Base-by-base conservation (phyloP, 2,329 filamentous ascomycete species). In the Xylaria sp. region DNA sequence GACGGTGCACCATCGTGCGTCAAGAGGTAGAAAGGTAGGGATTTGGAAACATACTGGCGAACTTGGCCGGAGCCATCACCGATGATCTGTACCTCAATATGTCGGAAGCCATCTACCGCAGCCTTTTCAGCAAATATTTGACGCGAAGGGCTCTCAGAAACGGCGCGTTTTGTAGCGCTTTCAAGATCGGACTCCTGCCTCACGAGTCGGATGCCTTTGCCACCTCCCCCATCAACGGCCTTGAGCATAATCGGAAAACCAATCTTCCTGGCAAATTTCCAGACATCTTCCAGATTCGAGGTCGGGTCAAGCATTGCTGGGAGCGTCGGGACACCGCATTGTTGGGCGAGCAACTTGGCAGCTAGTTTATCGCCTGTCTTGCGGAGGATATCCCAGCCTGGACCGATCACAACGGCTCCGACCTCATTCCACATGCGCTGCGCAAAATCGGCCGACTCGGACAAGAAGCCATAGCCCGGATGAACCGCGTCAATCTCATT, bases 401-500 rank as follows among this genome's bases (percentile, higher is more conserved):
- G 89, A 0, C 90, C 90, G 2, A 87, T 84, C 75, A 89, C 91
- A 0, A 80, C 80, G 63, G 90, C 81, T 0, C 87, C 88, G 0
- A 86, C 86, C 18, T 84, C 80, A 6, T 80, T 60, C 69, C 69
- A 69, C 85, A 25, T 82, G 77, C 56, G 70, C 12, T 81, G 77
- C 0, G 89, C 88, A 73, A 92, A 92, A 12, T 86, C 83, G 7
- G 85, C 83, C 73, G 90, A 90, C 65, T 91, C 89, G 6, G 85
- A 87, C 2, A 91, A 78, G 70, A 90, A 91, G 1, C 89, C 89
- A 79, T 91, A 91, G 2, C 89, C 89, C 0, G 89, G 88, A 57
- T 90, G 87, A 18, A 92, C 84, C 3, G 87, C 87, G 25, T 71
- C 69, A 34, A 71, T 67, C 1, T 1, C 37, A 50, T 71, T 41